Base-by-base conservation (phyloP, 164 flowering plant species). In the Buxus sempervirens region DNA sequence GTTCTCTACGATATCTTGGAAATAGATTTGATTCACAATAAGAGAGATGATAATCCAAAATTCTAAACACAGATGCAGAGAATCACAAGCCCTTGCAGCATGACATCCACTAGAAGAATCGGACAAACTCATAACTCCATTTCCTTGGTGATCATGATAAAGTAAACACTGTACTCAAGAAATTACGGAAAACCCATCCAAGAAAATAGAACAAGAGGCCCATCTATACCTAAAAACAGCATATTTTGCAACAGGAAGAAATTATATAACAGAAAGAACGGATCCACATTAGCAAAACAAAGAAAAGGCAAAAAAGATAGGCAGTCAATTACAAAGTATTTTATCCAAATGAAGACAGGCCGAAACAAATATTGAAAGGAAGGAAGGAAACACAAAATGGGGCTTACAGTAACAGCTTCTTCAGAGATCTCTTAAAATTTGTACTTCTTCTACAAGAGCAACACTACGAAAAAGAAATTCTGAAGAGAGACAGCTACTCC, bases 401-500 rank as follows among this genome's bases (percentile, higher is more conserved):
- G 57, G 10, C 69, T 66, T 66, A 66, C 69, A 66, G 60, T 66
- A 55, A 66, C 69, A 66, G 60, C 69, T 66, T 66, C 69, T 41
- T 55, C 61, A 66, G 60, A 66, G 69, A 66, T 66, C 69, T 54
- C 21, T 55, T 6, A 13, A 58, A 22, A 26, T 32, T 20, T 55
- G 26, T 36, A 8, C 16, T 55, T 66, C 24, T 38, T 56, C 61
- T 55, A 64, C 84, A 90, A 48, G 91, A 86, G 27, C 61, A 16
- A 38, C 69, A 56, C 6, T 28, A 56, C 60, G 42, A 66, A 54
- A 21, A 55, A 55, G 69, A 56, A 21, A 56, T 51, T 16, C 28
- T 45, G 24, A 25, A 14, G 27, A 60, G 21, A 56, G 32, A 42
- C 1, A 18, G 15, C 45, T 25, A 4, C 60, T 28, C 32, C 8